These are phyloP conservation scores for Collybia mongolica DNA, from an alignment of 768 basidiomycete species.

Conservation along the genomic window DNA sequence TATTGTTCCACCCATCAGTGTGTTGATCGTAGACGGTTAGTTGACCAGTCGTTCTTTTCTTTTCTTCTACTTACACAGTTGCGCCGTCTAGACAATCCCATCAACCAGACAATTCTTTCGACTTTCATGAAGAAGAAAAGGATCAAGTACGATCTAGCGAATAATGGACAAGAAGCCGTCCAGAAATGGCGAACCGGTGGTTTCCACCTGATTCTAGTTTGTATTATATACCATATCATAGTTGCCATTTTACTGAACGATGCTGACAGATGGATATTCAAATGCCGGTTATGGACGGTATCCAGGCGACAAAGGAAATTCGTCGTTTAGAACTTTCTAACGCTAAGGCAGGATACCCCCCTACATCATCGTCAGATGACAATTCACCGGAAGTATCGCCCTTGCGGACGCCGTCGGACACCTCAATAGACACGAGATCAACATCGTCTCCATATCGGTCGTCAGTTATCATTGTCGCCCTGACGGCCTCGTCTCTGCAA, in stretches of 20 bases:
- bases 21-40: conserved; percentile 96
- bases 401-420: conserved; percentile 52
- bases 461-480: conserved; percentile 98
- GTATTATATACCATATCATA: conserved; percentile 25
- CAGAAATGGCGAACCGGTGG: conserved; percentile 91
- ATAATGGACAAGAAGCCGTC: conserved; percentile 94
- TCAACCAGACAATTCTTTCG: conserved; percentile 97
- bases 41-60: conserved; percentile 10
- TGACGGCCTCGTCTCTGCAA: conserved; percentile 95
- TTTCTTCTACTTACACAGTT: conserved; percentile 8
- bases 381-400: conserved; percentile 11
- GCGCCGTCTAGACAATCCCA: conserved; percentile 88
- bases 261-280: conserved; percentile 95
- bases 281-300: conserved; percentile 99
- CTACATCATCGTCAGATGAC: conserved; percentile 58
- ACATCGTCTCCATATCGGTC: conserved; percentile 74
- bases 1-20: conserved; percentile 95
- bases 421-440: conserved; percentile 45
- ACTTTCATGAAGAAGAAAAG: conserved; percentile 96
- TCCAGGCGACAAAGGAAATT: conserved; percentile 95
- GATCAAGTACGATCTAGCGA: conserved; percentile 93
- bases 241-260: conserved; percentile 1
- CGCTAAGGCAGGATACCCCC: conserved; percentile 65
- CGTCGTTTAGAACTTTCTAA: conserved; percentile 75
- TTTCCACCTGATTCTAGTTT: conserved; percentile 93